Conservation (phyloP, 352 stramenopile genomes). For the Pythium chondricola region DNA sequence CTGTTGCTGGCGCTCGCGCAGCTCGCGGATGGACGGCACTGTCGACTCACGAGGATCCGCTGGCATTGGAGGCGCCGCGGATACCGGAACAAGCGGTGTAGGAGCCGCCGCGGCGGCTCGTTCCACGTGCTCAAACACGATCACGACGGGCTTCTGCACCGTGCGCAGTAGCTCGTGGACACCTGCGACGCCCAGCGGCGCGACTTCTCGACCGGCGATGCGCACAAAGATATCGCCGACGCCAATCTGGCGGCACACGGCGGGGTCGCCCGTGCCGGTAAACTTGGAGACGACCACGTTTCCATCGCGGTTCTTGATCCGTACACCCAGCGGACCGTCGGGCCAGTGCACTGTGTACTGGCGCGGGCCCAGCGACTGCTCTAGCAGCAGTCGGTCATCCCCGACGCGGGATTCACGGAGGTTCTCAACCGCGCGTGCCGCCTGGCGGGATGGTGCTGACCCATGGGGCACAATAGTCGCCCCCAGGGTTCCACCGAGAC, state of each 20-base stretch:
- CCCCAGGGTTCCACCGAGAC: conserved; percentile 15
- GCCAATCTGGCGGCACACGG: conserved; percentile 43
- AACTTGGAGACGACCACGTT: conserved; percentile 70
- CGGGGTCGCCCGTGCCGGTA: conserved; percentile 50
- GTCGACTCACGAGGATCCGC: conserved; percentile 8
- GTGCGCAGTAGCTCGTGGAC: conserved; percentile 75
- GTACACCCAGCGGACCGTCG: conserved; percentile 70
- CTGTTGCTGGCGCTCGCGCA: conserved; percentile 44
- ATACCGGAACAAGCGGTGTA: conserved; percentile 4
- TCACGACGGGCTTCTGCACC: conserved; percentile 71
- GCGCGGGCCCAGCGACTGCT: conserved; percentile 15
- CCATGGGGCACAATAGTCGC: not conserved
- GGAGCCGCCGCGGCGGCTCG: conserved; percentile 10
- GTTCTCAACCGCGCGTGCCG: conserved; percentile 1
- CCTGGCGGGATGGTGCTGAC: not conserved
- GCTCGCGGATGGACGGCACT: conserved; percentile 55
- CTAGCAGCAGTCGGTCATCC: conserved; percentile 2
- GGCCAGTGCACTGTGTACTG: conserved; percentile 78
- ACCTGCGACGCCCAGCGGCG: conserved; percentile 57
- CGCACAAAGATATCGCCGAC: conserved; percentile 73
- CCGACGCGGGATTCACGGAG: conserved; percentile 9
- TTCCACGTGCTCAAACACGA: conserved; percentile 61
- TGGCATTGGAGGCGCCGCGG: conserved; percentile 9
- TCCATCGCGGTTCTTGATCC: conserved; percentile 68
- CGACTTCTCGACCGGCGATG: conserved; percentile 65